phyloP scores from a whole-genome alignment of 768 basidiomycete genomes.

The Boletus pseudo-olivaceus region DNA sequence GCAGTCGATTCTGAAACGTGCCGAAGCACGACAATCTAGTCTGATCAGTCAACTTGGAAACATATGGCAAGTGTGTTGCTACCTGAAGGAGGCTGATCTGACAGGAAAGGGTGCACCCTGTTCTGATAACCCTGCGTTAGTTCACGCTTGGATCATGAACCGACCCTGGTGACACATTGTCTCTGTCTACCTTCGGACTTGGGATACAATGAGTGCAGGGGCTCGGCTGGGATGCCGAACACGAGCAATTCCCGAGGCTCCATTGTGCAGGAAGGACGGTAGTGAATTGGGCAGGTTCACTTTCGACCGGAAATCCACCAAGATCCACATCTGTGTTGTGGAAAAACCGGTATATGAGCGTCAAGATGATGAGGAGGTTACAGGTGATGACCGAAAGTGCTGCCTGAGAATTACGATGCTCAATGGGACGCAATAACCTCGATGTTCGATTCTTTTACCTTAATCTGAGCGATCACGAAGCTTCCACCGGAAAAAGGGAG shows the following conservation, averaged over 20 bases:
- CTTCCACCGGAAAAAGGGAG: neutral
- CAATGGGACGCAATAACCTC: neutral
- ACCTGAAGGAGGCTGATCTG: neutral
- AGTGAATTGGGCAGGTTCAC: constrained; percentile 12
- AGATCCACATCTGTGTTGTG: constrained; percentile 2
- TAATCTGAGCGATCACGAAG: constrained; percentile 17
- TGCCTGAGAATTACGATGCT: constrained; percentile 6
- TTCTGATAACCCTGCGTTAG: neutral
- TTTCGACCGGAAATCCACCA: neutral
- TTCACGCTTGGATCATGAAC: neutral
- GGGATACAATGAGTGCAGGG: neutral
- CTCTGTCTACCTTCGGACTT: neutral
- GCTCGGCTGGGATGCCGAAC: neutral
- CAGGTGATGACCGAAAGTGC: constrained; percentile 20
- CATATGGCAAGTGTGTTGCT: neutral
- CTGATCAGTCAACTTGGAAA: neutral
- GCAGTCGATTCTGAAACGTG: neutral
- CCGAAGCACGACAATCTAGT: neutral
- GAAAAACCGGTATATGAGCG: constrained; percentile 12
- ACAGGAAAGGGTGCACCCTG: neutral
- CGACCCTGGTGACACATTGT: neutral
- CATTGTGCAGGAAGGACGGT: constrained; percentile 7
- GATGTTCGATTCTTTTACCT: constrained; percentile 8
- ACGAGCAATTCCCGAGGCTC: neutral
- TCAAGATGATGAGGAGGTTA: constrained; percentile 19